Conservation (phyloP, 179 eudicot genomes). For the Sideroxylon spinosum region DNA sequence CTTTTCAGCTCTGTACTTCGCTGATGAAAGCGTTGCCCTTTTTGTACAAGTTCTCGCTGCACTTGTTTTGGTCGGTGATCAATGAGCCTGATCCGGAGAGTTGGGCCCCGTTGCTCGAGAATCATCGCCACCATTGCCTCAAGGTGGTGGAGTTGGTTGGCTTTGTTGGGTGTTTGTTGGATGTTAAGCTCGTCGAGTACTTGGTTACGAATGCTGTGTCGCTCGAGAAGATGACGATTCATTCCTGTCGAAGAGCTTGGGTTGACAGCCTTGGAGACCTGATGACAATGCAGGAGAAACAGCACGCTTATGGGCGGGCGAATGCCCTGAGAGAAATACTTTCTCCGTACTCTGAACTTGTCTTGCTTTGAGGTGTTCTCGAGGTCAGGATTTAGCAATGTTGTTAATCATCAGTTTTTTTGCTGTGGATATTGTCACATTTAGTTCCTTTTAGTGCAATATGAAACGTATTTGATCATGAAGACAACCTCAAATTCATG, state of each 20-base stretch:
- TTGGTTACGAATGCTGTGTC: slow-evolving; percentile 5
- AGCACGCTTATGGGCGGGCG: not conserved
- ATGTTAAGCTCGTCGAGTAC: not conserved
- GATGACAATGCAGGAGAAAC: slow-evolving; percentile 10
- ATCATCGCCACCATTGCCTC: not conserved
- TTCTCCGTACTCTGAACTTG: not conserved
- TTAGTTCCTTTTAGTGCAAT: no score
- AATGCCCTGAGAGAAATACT: not conserved
- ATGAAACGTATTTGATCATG: no score
- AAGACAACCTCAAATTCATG: no score
- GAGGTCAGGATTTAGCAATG: no score
- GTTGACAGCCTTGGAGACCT: not conserved
- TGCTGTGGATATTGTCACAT: no score
- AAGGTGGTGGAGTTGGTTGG: slow-evolving; percentile 14
- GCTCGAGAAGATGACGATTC: slow-evolving; percentile 12
- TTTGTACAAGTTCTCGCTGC: slow-evolving; percentile 1
- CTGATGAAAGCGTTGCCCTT: slow-evolving; percentile 1
- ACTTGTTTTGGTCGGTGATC: not conserved
- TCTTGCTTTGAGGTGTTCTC: not conserved
- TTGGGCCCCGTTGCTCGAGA: not conserved
- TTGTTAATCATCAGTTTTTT: no score
- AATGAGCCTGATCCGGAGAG: no score
- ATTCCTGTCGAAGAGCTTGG: not conserved
- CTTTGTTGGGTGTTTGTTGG: slow-evolving; percentile 13
- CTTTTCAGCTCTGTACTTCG: not conserved